These are phyloP conservation scores for Henningerozyma blattae DNA, from an alignment of 805 yeast species.

Conservation along the genomic window DNA sequence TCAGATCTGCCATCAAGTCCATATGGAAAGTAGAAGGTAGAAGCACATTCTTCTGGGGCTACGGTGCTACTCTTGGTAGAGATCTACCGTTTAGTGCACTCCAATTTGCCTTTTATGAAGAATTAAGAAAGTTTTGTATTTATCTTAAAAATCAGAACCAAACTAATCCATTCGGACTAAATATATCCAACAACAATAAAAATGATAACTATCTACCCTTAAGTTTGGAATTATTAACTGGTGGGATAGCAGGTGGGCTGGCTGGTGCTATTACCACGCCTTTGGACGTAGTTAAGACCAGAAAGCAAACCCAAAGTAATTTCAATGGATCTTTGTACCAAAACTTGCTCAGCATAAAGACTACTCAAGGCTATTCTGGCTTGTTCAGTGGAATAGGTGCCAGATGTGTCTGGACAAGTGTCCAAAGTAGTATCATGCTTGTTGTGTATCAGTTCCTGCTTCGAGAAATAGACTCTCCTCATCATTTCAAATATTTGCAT, in stretches of 20 bases:
- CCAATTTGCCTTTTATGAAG: slow-evolving; percentile 92
- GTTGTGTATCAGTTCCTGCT: slow-evolving; percentile 60
- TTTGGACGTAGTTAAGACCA: slow-evolving; percentile 79
- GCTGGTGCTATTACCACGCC: slow-evolving; percentile 89
- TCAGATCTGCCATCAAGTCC: slow-evolving; percentile 55
- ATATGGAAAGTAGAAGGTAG: slow-evolving; percentile 63
- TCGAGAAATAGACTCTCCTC: too few species aligned
- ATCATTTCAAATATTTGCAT: too few species aligned
- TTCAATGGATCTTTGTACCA: background rate
- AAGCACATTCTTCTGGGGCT: slow-evolving; percentile 73
- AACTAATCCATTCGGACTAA: slow-evolving; percentile 39
- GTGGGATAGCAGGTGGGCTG: slow-evolving; percentile 92
- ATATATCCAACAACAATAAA: too few species aligned
- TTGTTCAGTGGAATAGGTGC: slow-evolving; percentile 95
- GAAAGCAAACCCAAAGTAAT: slow-evolving; percentile 74
- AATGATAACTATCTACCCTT: slow-evolving; percentile 39
- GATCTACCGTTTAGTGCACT: slow-evolving; percentile 94
- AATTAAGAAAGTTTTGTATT: slow-evolving; percentile 33
- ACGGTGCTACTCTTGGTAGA: slow-evolving; percentile 83
- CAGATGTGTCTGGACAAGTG: slow-evolving; percentile 88
- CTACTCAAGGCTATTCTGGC: slow-evolving; percentile 64
- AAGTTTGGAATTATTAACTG: slow-evolving; percentile 61
- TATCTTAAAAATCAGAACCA: background rate
- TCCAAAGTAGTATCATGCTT: slow-evolving; percentile 91
- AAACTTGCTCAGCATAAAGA: too few species aligned